These are phyloP conservation scores for Taiwanofungus camphoratus DNA, from an alignment of 1,284 basidiomycete species.

Conservation along the genomic window DNA sequence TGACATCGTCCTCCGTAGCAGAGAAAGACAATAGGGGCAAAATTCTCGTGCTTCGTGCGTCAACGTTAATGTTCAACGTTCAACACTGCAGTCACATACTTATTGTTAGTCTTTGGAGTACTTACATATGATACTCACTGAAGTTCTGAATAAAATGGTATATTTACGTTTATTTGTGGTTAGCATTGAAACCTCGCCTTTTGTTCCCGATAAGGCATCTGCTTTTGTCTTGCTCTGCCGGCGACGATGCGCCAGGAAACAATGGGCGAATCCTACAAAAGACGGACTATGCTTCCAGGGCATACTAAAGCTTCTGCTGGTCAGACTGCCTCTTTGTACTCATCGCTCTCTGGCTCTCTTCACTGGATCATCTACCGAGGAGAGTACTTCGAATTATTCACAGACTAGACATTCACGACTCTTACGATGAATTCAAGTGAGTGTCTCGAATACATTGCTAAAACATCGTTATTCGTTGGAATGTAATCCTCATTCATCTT, in stretches of 20 bases:
- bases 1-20: too few species aligned
- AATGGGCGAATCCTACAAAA: conserved; percentile 8
- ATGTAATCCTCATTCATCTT: too few species aligned
- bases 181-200: too few species aligned
- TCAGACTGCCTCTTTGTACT: conserved; percentile 7
- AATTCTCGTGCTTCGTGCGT: too few species aligned
- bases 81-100: too few species aligned
- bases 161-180: too few species aligned
- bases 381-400: conserved; percentile 5
- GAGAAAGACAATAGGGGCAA: too few species aligned
- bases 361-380: conserved; percentile 4
- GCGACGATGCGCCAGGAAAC: conserved; percentile 1
- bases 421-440: conserved; percentile 24
- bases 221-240: conserved; percentile 6
- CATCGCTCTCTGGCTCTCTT: conserved; percentile 15
- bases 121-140: too few species aligned
- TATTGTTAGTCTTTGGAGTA: too few species aligned
- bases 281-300: conserved; percentile 3
- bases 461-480: too few species aligned
- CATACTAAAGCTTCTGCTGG: conserved; percentile 18
- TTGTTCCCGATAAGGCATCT: conserved; percentile 7
- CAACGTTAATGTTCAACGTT: too few species aligned
- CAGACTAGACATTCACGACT: conserved; percentile 20
- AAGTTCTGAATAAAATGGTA: too few species aligned
- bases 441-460: conserved; percentile 7